A percentile compares a stretch with the other conserved stretches of the same genome.
These are phyloP conservation scores for Blastobotrys capitulatus DNA, from an alignment of 1,139 yeast genomes.

Conservation along the genomic window DNA sequence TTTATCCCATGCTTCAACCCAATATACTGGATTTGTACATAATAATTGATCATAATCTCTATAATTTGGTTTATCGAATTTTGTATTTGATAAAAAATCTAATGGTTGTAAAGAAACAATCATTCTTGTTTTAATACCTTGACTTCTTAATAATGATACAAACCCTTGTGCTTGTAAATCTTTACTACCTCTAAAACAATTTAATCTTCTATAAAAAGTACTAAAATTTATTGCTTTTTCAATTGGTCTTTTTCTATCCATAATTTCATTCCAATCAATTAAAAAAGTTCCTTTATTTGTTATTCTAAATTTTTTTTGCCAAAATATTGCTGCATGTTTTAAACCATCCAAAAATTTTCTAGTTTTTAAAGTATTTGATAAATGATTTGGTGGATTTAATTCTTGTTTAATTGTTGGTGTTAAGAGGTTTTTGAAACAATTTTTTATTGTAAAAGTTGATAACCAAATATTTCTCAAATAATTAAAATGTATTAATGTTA, in stretches of 20 bases:
- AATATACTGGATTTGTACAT: conserved; percentile 59
- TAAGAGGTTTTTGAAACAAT: conserved; percentile 36
- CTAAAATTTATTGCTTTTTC: conserved; percentile 21
- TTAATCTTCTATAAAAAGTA: conserved; percentile 23
- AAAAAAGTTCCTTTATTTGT: conserved; percentile 39
- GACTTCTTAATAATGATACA: conserved; percentile 64
- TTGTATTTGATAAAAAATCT: conserved; percentile 54
- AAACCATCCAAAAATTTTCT: conserved; percentile 72
- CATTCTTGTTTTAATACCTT: conserved; percentile 68
- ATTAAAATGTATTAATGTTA: conserved; percentile 60
- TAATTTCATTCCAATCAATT: conserved; percentile 59
- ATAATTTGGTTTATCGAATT: conserved; percentile 15
- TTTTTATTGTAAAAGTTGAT: conserved; percentile 41
- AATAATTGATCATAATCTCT: conserved; percentile 13
- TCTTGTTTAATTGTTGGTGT: conserved; percentile 43
- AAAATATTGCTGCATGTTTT: conserved; percentile 54
- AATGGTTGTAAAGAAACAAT: conserved; percentile 87
- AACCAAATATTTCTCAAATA: conserved; percentile 70
- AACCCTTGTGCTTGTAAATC: conserved; percentile 88
- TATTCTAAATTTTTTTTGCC: conserved; percentile 55
- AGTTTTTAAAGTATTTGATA: conserved; percentile 44
- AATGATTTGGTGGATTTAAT: conserved; percentile 44
- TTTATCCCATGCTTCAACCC: conserved; percentile 94
- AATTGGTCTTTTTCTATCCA: conserved; percentile 23
- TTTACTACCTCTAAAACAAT: conserved; percentile 49